Evolutionary conservation across 768 basidiomycete genomes (phyloP), one percentile per base, ranked within the genome.

Genomic region (Mycena venus): DNA sequence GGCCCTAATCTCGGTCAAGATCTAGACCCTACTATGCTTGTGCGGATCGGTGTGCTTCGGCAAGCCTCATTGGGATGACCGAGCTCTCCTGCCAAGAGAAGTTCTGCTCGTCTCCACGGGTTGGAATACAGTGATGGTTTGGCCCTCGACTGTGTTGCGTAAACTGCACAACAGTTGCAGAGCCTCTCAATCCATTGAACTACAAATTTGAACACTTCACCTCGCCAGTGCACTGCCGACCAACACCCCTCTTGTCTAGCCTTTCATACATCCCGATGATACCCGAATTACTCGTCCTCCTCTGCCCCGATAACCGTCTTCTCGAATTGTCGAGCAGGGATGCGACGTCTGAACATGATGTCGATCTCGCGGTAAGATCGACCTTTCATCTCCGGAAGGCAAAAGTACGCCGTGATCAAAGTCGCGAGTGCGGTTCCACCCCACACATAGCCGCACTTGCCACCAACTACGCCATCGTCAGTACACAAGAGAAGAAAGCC

Each of bases 351-450:
- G 75, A 76, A 76, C 68, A 76, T 59, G 62, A 76, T 73, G 63
- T 76, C 75, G 58, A 76, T 59, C 69, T 76, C 75, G 49, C 75
- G 71, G 63, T 76, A 76, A 3, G 75, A 76, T 12, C 75, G 75
- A 14, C 72, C 75, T 23, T 76, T 76, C 72, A 76, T 73, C 72
- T 76, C 75, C 5, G 75, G 75, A 15, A 76, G 58, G 58, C 40
- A 60, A 27, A 65, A 76, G 68, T 73, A 76, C 36, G 75, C 75
- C 31, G 47, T 42, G 55, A 73, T 36, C 31, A 12, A 63, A n/a
- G 12, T 19, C 2, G 32, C 32, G 38, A 76, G 29, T 8, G 42
- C 75, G 25, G 75, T 76, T 4, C 23, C 75, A 4, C 72, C 75
- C 75, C 75, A 76, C 44, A 76, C 75, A 36, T 76, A 76, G 23